These are phyloP conservation scores for Pseudozyma hubeiensis DNA, from an alignment of 1,284 basidiomycete species.

Conservation along the genomic window DNA sequence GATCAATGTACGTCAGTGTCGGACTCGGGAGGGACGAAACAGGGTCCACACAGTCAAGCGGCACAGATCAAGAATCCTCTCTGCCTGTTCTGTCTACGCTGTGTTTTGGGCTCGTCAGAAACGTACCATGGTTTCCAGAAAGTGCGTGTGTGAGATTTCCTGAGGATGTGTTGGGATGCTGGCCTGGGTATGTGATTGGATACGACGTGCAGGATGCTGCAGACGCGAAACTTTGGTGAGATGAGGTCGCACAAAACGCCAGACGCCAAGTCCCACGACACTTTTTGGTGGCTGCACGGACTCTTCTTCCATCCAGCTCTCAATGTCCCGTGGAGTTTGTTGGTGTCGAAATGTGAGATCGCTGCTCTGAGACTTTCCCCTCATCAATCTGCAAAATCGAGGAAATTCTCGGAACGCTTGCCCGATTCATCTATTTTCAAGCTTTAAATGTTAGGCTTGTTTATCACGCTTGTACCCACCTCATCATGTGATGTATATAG, in stretches of 20 bases:
- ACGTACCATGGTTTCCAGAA: conserved; percentile 4
- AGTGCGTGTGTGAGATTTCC: not conserved
- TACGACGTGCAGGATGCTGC: conserved; percentile 21
- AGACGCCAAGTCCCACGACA: no score
- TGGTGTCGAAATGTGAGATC: not conserved
- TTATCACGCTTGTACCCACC: no score
- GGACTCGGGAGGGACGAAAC: no score
- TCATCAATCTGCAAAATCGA: no score
- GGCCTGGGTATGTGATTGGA: conserved; percentile 9
- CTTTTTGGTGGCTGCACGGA: conserved; percentile 12
- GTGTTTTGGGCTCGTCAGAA: not conserved
- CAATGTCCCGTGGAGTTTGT: no score
- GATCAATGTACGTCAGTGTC: not conserved
- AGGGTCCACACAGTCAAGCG: not conserved
- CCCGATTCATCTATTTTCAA: no score
- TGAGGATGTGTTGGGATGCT: not conserved
- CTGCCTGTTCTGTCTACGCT: not conserved
- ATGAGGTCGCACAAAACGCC: conserved; percentile 2
- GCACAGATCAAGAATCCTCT: conserved; percentile 2
- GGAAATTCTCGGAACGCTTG: no score
- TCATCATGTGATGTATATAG: no score
- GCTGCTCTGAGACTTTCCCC: not conserved
- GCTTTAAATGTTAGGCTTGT: no score
- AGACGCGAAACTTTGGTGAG: conserved; percentile 17
- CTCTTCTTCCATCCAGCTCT: not conserved